phyloP scores from a whole-genome alignment of 768 basidiomycete species.

The Lentinus brumalis region DNA sequence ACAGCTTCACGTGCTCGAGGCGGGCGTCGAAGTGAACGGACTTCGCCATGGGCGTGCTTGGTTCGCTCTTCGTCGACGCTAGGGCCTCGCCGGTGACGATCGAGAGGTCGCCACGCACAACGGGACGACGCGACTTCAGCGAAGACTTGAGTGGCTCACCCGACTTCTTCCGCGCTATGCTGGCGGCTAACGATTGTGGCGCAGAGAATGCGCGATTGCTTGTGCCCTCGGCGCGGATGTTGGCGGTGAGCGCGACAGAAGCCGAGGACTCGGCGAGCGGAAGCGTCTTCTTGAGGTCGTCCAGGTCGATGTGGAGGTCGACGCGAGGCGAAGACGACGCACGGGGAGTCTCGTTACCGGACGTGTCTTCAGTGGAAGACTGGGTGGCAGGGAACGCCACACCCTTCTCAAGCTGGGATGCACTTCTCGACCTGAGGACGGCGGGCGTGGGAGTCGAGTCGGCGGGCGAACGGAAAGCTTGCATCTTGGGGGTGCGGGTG shows the following conservation, averaged over 20 bases:
- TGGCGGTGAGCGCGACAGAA: neutral
- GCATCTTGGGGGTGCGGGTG: slow-evolving; percentile 29
- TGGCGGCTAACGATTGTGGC: slow-evolving; percentile 35
- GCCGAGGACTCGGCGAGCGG: no score
- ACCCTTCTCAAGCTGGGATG: slow-evolving; percentile 2
- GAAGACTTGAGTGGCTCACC: slow-evolving; percentile 93
- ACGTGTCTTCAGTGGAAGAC: slow-evolving; percentile 1
- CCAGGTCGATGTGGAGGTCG: slow-evolving; percentile 9
- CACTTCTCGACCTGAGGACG: slow-evolving; percentile 25
- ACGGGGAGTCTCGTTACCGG: slow-evolving; percentile 21
- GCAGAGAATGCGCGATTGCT: slow-evolving; percentile 14
- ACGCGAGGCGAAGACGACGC: slow-evolving; percentile 1
- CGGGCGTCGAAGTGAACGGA: slow-evolving; percentile 92
- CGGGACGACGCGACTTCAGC: slow-evolving; percentile 67
- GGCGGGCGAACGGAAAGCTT: slow-evolving; percentile 38
- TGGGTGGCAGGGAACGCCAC: slow-evolving; percentile 13
- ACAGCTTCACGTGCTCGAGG: slow-evolving; percentile 92
- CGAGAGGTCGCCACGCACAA: slow-evolving; percentile 48
- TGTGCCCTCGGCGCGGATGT: neutral
- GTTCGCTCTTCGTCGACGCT: slow-evolving; percentile 66
- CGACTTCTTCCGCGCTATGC: slow-evolving; percentile 84
- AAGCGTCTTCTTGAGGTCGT: slow-evolving; percentile 1
- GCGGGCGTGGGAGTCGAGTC: slow-evolving; percentile 48
- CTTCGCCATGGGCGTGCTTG: slow-evolving; percentile 80
- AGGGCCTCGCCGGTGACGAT: slow-evolving; percentile 48